Evolutionary conservation across 2,329 filamentous ascomycete species (phyloP).

Genomic region (Bipolaris victoriae): DNA sequence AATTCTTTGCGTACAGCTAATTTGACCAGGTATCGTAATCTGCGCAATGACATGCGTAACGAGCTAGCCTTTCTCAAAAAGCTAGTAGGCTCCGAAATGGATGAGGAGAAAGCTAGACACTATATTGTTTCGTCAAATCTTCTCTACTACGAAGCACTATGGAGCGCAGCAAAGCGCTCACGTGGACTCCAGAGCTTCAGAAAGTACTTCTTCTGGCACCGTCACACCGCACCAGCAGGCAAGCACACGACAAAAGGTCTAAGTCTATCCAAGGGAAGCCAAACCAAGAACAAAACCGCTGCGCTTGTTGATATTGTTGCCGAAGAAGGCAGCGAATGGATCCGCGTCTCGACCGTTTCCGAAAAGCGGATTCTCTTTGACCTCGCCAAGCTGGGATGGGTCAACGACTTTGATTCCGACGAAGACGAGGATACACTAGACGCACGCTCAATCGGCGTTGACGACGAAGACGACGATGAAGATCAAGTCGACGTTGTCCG

Average conservation of each 20-base stretch:
- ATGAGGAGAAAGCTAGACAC: conserved; percentile 53
- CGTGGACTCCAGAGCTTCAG: conserved; percentile 62
- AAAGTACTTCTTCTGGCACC: conserved; percentile 47
- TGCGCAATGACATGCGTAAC: conserved; percentile 45
- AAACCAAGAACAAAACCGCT: conserved; percentile 55
- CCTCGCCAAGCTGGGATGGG: conserved; percentile 70
- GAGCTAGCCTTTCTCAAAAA: conserved; percentile 45
- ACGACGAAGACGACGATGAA: conserved; percentile 58
- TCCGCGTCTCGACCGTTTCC: conserved; percentile 70
- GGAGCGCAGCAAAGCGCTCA: conserved; percentile 66
- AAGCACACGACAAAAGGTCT: conserved; percentile 35
- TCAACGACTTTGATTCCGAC: conserved; percentile 55
- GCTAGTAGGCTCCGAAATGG: conserved; percentile 29
- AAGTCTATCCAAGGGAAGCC: conserved; percentile 39
- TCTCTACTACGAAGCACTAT: conserved; percentile 68
- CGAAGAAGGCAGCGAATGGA: conserved; percentile 68
- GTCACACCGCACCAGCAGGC: conserved; percentile 22
- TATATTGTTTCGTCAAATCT: conserved; percentile 70
- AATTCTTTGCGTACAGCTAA: neutral
- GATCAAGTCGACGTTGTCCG: conserved; percentile 64
- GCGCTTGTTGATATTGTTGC: conserved; percentile 70
- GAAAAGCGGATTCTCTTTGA: conserved; percentile 70
- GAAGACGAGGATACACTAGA: conserved; percentile 50
- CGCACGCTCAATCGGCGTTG: conserved; percentile 22
- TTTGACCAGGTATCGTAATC: conserved; percentile 19